phyloP scores from a whole-genome alignment of 805 yeast genomes.

The Sungouiella blattae region DNA sequence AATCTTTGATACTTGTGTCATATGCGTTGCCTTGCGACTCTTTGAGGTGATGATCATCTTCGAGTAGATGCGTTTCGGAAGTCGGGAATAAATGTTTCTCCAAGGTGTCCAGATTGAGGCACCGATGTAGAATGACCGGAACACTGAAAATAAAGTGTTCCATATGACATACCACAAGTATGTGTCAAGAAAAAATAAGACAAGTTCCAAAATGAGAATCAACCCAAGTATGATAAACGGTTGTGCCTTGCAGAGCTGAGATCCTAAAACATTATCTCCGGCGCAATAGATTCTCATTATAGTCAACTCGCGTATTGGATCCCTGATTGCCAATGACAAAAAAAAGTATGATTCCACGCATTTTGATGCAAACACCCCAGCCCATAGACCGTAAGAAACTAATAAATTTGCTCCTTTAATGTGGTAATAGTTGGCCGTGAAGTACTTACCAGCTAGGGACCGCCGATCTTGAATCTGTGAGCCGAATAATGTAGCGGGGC shows the following conservation, averaged over 20 bases:
- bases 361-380: constrained; percentile 63
- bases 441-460: constrained; percentile 32
- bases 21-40: constrained; percentile 42
- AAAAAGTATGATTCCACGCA: constrained; percentile 88
- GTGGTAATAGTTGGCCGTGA: constrained; percentile 57
- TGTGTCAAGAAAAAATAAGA: constrained; percentile 74
- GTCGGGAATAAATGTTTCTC: constrained; percentile 72
- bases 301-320: constrained; percentile 68
- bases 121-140: constrained; percentile 68
- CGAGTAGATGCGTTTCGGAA: constrained; percentile 73
- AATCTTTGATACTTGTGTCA: constrained; percentile 49
- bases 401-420: constrained; percentile 51
- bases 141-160: constrained; percentile 70
- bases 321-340: constrained; percentile 80
- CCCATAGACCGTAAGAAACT: constrained; percentile 69
- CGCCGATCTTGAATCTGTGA: constrained; percentile 31
- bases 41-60: constrained; percentile 54
- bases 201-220: constrained; percentile 58
- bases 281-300: constrained; percentile 54
- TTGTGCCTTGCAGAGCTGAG: constrained; percentile 51
- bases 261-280: constrained; percentile 59
- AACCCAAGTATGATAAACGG: constrained; percentile 53
- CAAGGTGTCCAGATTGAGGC: constrained; percentile 87
- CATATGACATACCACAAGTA: constrained; percentile 84
- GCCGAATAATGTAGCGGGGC: constrained; percentile 53